These are phyloP conservation scores for Fomes fomentarius DNA, from an alignment of 1,284 basidiomycete species.

Conservation along the genomic window DNA sequence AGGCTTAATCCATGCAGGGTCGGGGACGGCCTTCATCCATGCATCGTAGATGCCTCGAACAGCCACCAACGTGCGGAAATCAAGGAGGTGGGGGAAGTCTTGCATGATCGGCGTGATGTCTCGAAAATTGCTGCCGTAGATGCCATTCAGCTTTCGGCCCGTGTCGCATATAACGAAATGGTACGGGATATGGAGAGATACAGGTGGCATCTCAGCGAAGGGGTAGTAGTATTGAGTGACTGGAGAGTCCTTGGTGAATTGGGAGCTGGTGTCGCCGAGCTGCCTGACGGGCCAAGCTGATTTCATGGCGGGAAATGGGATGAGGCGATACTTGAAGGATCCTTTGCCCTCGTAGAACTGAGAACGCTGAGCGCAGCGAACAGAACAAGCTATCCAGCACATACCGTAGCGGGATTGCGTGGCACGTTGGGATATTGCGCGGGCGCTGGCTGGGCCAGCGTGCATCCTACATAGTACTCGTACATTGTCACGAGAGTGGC, in stretches of 20 bases:
- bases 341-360: background rate
- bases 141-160: background rate
- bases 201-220: background rate
- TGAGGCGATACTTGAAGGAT: background rate
- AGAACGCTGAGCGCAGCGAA: background rate
- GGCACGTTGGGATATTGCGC: background rate
- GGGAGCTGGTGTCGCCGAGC: background rate
- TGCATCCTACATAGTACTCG: background rate
- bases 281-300: background rate
- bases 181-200: slow-evolving; percentile 1
- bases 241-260: background rate
- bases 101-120: too few species aligned
- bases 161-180: slow-evolving; percentile 7
- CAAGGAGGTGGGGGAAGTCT: background rate
- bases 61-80: background rate
- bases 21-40: background rate
- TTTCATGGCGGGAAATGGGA: slow-evolving; percentile 1
- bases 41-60: background rate
- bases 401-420: background rate
- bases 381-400: background rate
- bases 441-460: too few species aligned
- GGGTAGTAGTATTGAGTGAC: background rate
- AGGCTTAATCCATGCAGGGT: background rate
- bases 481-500: background rate
- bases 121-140: background rate